Percentiles rank a stretch among this genome's conserved stretches.
Evolutionary conservation across 139 green algal genomes (phyloP).

Genomic region (Picochlorum sp.): DNA sequence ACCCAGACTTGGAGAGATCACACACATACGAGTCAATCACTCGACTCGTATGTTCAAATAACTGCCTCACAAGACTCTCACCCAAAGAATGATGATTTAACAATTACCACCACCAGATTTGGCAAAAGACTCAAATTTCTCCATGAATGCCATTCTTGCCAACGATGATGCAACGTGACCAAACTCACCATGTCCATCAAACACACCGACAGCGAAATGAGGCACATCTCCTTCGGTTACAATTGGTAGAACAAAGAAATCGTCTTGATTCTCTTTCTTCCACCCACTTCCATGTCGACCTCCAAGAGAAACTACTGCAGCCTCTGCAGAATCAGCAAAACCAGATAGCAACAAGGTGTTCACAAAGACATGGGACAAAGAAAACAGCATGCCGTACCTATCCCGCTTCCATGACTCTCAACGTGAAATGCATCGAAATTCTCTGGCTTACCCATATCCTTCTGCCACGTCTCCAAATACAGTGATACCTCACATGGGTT

Average conservation of each 20-base stretch:
- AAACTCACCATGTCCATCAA: slow-evolving; percentile 34
- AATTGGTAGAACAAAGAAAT: slow-evolving; percentile 29
- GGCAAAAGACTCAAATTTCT: neutral
- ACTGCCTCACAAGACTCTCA: neutral
- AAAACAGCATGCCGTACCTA: too few relatives aligned
- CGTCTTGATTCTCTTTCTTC: slow-evolving; percentile 40
- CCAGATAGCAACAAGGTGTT: too few relatives aligned
- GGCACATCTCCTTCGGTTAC: neutral
- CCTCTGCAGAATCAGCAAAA: slow-evolving; percentile 5
- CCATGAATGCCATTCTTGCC: slow-evolving; percentile 16
- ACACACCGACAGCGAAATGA: slow-evolving; percentile 26
- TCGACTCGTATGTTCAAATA: too few relatives aligned
- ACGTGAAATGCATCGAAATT: too few relatives aligned
- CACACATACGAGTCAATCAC: neutral
- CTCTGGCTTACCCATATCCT: too few relatives aligned
- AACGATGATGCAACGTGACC: slow-evolving; percentile 9
- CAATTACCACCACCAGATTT: neutral
- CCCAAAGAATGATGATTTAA: neutral
- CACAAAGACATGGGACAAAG: too few relatives aligned
- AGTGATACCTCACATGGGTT: too few relatives aligned
- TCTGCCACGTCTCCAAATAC: too few relatives aligned
- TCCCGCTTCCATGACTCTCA: too few relatives aligned
- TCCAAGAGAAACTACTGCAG: slow-evolving; percentile 13
- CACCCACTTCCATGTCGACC: slow-evolving; percentile 13
- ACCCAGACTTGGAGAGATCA: slow-evolving; percentile 28